A percentile compares a stretch with the other conserved stretches of the same genome.
phyloP scores from a whole-genome alignment of 495 filamentous ascomycete genomes.

The Recurvomyces mirabilis region DNA sequence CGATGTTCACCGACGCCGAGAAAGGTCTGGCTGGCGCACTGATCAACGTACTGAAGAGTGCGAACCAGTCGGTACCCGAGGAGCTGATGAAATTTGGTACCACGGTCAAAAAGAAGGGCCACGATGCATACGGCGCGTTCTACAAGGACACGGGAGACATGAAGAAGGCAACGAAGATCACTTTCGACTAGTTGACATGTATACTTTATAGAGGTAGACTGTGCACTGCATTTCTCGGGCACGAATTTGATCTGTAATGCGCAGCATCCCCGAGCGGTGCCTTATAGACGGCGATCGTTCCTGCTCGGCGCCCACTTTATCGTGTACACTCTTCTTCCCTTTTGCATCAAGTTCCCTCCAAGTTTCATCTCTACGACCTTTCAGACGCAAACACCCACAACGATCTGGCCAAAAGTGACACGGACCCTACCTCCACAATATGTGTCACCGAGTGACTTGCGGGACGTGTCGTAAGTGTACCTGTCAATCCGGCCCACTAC shows the following conservation, averaged over 20 bases:
- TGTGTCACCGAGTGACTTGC: constrained; percentile 31
- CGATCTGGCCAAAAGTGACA: too few relatives aligned
- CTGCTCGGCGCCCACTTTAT: too few relatives aligned
- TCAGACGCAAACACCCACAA: not conserved
- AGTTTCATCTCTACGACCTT: too few relatives aligned
- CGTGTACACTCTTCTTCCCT: too few relatives aligned
- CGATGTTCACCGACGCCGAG: constrained; percentile 88
- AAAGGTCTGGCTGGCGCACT: constrained; percentile 79
- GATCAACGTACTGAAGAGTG: constrained; percentile 83
- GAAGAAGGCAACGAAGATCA: constrained; percentile 85
- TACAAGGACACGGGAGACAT: constrained; percentile 60
- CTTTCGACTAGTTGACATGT: constrained; percentile 49
- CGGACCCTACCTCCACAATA: constrained; percentile 19
- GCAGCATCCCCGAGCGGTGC: too few relatives aligned
- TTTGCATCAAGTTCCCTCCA: too few relatives aligned
- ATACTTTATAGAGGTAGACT: too few relatives aligned
- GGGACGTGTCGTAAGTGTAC: constrained; percentile 28
- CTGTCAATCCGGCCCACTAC: not conserved
- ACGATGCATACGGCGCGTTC: constrained; percentile 85
- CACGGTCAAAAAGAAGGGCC: constrained; percentile 97
- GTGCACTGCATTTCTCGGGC: too few relatives aligned
- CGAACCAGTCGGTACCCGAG: constrained; percentile 80
- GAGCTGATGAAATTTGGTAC: constrained; percentile 84
- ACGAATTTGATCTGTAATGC: too few relatives aligned
- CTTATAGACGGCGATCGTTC: too few relatives aligned